Base-by-base conservation (phyloP, 2,329 filamentous ascomycete species). In the Fusarium subtropicale region DNA sequence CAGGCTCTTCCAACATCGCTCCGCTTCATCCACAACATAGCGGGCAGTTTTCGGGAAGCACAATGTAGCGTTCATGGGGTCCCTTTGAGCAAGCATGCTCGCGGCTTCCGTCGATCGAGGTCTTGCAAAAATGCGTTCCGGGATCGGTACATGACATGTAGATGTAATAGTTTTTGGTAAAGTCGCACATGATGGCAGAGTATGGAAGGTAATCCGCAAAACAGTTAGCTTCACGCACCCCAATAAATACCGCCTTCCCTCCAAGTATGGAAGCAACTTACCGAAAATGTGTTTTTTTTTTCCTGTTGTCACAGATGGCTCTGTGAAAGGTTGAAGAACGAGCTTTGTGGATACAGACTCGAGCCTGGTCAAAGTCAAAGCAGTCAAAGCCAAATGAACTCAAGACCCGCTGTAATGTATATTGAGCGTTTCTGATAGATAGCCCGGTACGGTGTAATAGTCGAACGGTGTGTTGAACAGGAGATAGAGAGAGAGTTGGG, bases 111-210 rank as follows among this genome's bases (percentile, higher is more conserved):
- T 93, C 91, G 54, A 90, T 83, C 2, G 88, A 88, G 3, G 89
- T 92, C 68, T 87, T 85, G 77, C 91, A 90, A 79, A 92, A 92
- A 78, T 93, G 91, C 18, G 86, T 84, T 41, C 87, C 88, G 1
- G 90, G 91, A 75, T 92, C 89, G 59, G 85, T 79, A 75, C 91
- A 93, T 44, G 87, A 85, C 60, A 89, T 89, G 81, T 92, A 93
- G 78, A 93, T 90, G 80, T 92, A 92, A 78, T 90, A 93, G 79
- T 92, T 92, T 74, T 91, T 91, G 74, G 88, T 91, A 75, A 90
- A 92, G 77, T 88, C 83, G 76, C 86, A 88, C 86, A 88, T 87
- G 62, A 30, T 81, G 75, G 60, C 44, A 50, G 31, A 30, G 26
- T 31, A 38, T 44, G 8, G 36, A 39, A 55, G 24, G 16, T 22